These are phyloP conservation scores for Melanomma pulvis-pyrius DNA, from an alignment of 495 filamentous ascomycete genomes.

Conservation along the genomic window DNA sequence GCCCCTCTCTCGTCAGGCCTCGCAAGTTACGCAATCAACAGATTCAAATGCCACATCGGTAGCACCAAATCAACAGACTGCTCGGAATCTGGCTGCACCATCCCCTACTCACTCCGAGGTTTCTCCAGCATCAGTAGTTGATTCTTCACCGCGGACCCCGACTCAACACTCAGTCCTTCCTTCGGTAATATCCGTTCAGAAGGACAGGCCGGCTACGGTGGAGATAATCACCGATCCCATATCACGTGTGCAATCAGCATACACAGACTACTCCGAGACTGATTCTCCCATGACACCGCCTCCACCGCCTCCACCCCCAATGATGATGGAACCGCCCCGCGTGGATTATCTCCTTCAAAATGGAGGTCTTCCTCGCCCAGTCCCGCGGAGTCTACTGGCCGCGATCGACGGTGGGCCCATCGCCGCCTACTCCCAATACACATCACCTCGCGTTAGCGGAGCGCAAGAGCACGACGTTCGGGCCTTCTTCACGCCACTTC, in stretches of 20 bases:
- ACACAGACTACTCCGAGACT: slow-evolving; percentile 14
- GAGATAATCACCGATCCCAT: slow-evolving; percentile 36
- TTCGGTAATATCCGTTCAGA: slow-evolving; percentile 40
- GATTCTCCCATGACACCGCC: slow-evolving; percentile 45
- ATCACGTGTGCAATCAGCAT: slow-evolving; percentile 28
- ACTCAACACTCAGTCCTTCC: slow-evolving; percentile 55
- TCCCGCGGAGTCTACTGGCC: slow-evolving; percentile 67
- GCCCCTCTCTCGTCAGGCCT: slow-evolving; percentile 21
- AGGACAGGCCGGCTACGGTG: slow-evolving; percentile 36
- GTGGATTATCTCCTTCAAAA: slow-evolving; percentile 90
- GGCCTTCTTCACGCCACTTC: slow-evolving; percentile 76
- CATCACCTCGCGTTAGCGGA: slow-evolving; percentile 42
- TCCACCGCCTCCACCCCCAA: slow-evolving; percentile 83
- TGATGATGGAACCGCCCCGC: slow-evolving; percentile 74
- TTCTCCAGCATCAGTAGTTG: slow-evolving; percentile 41
- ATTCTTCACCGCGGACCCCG: slow-evolving; percentile 62
- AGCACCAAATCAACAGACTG: slow-evolving; percentile 60
- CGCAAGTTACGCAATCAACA: slow-evolving; percentile 51
- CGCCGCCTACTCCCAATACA: slow-evolving; percentile 51
- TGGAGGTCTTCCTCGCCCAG: slow-evolving; percentile 70
- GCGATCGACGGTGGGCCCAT: slow-evolving; percentile 43
- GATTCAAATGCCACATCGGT: slow-evolving; percentile 70
- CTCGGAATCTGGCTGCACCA: slow-evolving; percentile 42
- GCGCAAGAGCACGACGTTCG: slow-evolving; percentile 53
- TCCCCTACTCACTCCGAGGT: slow-evolving; percentile 47